Evolutionary conservation across 768 basidiomycete genomes (phyloP).

Genomic region (Mycena filopes): DNA sequence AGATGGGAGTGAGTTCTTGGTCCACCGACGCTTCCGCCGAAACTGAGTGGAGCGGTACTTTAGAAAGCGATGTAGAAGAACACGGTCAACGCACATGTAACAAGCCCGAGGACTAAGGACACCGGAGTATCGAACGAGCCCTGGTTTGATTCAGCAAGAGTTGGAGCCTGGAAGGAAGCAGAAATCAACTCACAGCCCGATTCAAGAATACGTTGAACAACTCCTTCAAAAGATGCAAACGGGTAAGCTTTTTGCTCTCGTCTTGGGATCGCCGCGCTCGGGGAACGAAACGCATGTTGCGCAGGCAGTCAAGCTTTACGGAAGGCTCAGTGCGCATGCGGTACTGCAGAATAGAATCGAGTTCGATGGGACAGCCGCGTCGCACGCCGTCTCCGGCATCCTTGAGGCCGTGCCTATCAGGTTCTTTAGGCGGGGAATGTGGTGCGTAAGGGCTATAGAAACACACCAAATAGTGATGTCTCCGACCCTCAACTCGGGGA

Average conservation of each 20-base stretch:
- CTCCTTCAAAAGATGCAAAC: conserved; percentile 40
- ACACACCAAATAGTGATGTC: conserved; percentile 35
- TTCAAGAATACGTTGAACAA: conserved; percentile 44
- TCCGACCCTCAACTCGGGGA: conserved; percentile 17
- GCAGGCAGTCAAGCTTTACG: conserved; percentile 9
- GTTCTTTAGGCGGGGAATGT: too few species aligned
- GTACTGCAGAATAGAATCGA: not conserved
- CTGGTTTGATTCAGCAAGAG: conserved; percentile 25
- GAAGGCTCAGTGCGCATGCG: not conserved
- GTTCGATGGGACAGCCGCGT: not conserved
- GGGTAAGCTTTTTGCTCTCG: conserved; percentile 35
- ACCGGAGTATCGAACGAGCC: conserved; percentile 43
- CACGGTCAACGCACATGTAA: conserved; percentile 40
- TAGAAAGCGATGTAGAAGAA: too few species aligned
- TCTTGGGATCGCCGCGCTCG: conserved; percentile 20
- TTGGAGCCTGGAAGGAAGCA: not conserved
- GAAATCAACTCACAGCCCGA: conserved; percentile 35
- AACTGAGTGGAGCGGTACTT: conserved; percentile 29
- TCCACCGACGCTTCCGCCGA: conserved; percentile 33
- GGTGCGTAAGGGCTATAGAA: not conserved
- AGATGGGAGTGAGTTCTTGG: conserved; percentile 40
- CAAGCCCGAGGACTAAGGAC: conserved; percentile 41
- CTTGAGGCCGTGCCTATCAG: conserved; percentile 29
- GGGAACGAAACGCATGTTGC: conserved; percentile 7
- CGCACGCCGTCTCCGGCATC: conserved; percentile 30